These are phyloP conservation scores for Posidonia australis DNA, from an alignment of 106 monocot species.

Conservation along the genomic window DNA sequence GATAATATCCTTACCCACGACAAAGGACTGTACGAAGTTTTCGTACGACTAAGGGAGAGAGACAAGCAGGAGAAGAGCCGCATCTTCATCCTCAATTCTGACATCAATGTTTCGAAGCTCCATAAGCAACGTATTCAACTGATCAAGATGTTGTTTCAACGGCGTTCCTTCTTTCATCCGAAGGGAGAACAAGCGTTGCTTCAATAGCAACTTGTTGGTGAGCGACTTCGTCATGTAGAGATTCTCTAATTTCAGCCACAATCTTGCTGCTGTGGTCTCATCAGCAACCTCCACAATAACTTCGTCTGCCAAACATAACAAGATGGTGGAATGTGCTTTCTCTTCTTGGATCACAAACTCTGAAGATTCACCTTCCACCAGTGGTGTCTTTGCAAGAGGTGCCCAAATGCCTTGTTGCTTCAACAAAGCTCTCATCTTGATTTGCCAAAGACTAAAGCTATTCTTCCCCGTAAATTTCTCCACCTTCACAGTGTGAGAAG, in stretches of 20 bases:
- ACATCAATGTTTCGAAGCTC: neutral
- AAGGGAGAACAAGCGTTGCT: neutral
- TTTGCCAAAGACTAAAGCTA: too few species aligned
- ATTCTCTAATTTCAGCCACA: neutral
- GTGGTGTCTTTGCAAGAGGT: too few species aligned
- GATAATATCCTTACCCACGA: neutral
- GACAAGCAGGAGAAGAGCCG: neutral
- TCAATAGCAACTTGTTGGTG: neutral
- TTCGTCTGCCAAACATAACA: neutral
- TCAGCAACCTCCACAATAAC: neutral
- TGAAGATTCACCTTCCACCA: too few species aligned
- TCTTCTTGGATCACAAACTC: too few species aligned
- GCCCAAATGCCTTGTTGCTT: too few species aligned
- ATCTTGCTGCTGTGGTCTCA: neutral
- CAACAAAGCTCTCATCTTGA: neutral
- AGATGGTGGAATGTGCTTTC: neutral
- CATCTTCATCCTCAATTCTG: neutral
- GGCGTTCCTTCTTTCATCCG: neutral
- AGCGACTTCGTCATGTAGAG: conserved; percentile 1
- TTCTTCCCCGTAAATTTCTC: neutral
- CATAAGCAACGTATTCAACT: too few species aligned
- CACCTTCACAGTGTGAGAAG: too few species aligned
- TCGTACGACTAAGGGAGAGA: too few species aligned
- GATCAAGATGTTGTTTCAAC: too few species aligned
- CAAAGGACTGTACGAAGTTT: neutral